Conservation (phyloP, 345 rosid species). For the Eucalyptus sp. region DNA sequence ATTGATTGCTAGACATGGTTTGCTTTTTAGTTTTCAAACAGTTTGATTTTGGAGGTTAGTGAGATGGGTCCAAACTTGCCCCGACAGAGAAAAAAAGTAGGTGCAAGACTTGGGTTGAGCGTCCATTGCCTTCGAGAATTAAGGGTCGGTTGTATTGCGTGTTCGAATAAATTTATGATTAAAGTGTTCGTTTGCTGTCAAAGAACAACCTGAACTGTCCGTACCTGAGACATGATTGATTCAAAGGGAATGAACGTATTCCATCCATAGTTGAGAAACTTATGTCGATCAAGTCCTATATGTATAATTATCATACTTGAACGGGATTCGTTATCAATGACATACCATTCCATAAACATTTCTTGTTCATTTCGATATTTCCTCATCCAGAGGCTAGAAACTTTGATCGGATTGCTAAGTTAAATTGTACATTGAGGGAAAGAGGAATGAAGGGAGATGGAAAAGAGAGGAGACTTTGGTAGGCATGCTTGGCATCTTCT, state of each 20-base stretch:
- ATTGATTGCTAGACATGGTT: not conserved
- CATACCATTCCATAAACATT: not conserved
- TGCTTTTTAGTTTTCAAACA: not conserved
- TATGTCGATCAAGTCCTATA: fast-evolving
- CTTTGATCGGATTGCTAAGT: not conserved
- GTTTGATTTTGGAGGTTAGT: constrained; percentile 4
- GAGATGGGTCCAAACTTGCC: constrained; percentile 32
- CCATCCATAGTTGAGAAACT: fast-evolving
- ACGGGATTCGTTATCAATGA: fast-evolving
- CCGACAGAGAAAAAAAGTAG: not conserved
- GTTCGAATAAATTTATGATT: not conserved
- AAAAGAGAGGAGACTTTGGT: not conserved
- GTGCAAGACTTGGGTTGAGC: constrained; percentile 20
- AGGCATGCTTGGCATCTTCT: not conserved
- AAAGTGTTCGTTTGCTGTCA: not conserved
- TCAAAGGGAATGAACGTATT: not conserved
- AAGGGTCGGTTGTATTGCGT: not conserved
- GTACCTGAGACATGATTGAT: not conserved
- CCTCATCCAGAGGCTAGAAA: not conserved
- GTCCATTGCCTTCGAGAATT: constrained; percentile 22
- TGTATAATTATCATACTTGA: not conserved
- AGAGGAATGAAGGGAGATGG: not conserved
- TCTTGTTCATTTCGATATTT: not conserved
- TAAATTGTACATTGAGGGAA: not conserved
- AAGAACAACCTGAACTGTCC: not conserved